These are phyloP conservation scores for Chamaecrista fasciculata DNA, from an alignment of 306 rosid genomes.

Conservation along the genomic window DNA sequence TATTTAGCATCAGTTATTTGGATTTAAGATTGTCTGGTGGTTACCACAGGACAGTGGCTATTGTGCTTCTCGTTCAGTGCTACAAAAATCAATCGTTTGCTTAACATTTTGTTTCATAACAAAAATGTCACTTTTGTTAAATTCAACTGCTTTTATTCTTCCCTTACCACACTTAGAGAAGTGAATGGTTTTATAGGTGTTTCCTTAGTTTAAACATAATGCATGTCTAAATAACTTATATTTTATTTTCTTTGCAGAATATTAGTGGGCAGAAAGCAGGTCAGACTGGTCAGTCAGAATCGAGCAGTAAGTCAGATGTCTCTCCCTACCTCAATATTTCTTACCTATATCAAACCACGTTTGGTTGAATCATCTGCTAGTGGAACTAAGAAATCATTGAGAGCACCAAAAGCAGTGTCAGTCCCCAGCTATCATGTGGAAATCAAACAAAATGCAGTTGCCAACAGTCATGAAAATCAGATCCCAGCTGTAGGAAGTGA, in stretches of 20 bases:
- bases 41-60: not conserved
- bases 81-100: too few relatives aligned
- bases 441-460: slow-evolving; percentile 37
- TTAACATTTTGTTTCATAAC: not conserved
- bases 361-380: slow-evolving; percentile 49
- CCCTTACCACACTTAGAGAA: not conserved
- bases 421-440: slow-evolving; percentile 37
- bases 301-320: slow-evolving; percentile 34
- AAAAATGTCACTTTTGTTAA: not conserved
- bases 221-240: slow-evolving; percentile 6
- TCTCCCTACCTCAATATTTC: slow-evolving; percentile 53
- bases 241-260: slow-evolving; percentile 54
- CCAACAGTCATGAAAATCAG: slow-evolving; percentile 41
- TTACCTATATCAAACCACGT: slow-evolving; percentile 86
- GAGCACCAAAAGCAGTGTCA: slow-evolving; percentile 45
- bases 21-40: not conserved
- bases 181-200: not conserved
- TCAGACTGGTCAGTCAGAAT: slow-evolving; percentile 55
- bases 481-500: slow-evolving; percentile 37
- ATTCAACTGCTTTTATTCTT: not conserved
- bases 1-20: not conserved
- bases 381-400: slow-evolving; percentile 58
- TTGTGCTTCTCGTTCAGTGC: too few relatives aligned
- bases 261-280: slow-evolving; percentile 83
- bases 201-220: not conserved